Percentiles rank a stretch among this genome's conserved stretches.
phyloP scores from a whole-genome alignment of 2,329 filamentous ascomycete genomes.

The Chalara sp. region DNA sequence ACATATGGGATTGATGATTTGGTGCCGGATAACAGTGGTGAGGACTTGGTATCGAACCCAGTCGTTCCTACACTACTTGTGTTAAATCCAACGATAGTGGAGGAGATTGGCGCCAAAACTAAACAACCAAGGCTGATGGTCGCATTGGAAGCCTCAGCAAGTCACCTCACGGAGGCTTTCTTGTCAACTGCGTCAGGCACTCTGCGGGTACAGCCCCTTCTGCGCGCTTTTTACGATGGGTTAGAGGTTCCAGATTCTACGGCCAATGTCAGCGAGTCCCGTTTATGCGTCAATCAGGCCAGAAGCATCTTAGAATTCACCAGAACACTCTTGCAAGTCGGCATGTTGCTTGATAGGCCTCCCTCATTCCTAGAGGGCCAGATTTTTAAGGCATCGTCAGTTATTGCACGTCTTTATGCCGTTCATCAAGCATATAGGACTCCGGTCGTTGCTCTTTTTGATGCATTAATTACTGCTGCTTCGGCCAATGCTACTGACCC shows the following conservation, averaged over 20 bases:
- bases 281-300: slow-evolving; percentile 56
- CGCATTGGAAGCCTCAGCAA: slow-evolving; percentile 61
- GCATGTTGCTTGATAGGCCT: slow-evolving; percentile 55
- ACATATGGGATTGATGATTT: slow-evolving; percentile 69
- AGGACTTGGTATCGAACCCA: slow-evolving; percentile 1
- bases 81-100: neutral
- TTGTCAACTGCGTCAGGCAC: slow-evolving; percentile 63
- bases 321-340: slow-evolving; percentile 62
- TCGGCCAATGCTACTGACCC: slow-evolving; percentile 65
- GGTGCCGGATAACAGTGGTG: slow-evolving; percentile 31
- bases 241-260: slow-evolving; percentile 55
- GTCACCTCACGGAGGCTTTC: slow-evolving; percentile 71
- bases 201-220: slow-evolving; percentile 69
- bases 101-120: neutral
- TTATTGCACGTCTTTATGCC: slow-evolving; percentile 72
- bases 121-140: slow-evolving; percentile 8
- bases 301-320: slow-evolving; percentile 58
- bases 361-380: slow-evolving; percentile 66
- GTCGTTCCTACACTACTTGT: neutral
- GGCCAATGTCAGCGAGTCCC: slow-evolving; percentile 48
- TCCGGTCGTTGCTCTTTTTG: slow-evolving; percentile 62
- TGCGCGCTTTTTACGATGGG: slow-evolving; percentile 61
- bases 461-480: slow-evolving; percentile 65
- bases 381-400: slow-evolving; percentile 72
- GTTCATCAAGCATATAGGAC: slow-evolving; percentile 58